Evolutionary conservation across 2,329 filamentous ascomycete species (phyloP), one percentile per base, ranked within the genome.

Genomic region (Aspergillus awamori): DNA sequence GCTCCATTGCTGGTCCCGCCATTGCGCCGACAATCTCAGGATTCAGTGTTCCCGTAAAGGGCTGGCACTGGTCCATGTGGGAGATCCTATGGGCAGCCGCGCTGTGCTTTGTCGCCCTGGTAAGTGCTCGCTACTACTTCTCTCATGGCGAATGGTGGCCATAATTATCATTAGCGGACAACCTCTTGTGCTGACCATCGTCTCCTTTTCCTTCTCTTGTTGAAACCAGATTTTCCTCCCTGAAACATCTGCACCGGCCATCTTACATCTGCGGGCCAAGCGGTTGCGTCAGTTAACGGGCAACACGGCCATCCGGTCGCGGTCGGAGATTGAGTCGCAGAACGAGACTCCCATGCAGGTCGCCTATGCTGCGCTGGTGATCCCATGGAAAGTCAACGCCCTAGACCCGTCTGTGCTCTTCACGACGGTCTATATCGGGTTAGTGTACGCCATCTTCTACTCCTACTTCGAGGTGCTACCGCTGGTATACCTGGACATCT

Each of bases 191-290:
- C 28, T 30, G 28, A 30, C 28, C 10, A 11, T 4, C 15, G 15
- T 41, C 39, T 6, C n/a, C n/a, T 5, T 43, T 5, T 2, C 39
- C 3, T 20, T 53, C 28, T 30, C 15, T 10, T 20, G 13, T 36
- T 11, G 5, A 38, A 11, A 48, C 20, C 28, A 33, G 51, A 24
- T 62, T 26, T 64, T 63, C 28, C 30, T 70, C 11, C 67, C 67
- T 3, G 67, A 70, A 52, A 69, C 67, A 22, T 63, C 56, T 7
- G 43, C 52, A 3, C 17, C 47, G 2, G 61, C 52, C 4, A 67
- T 69, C 45, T 54, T 69, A 15, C 52, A 57, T 33, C 41, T 54
- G 13, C 61, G 62, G 2, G 59, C 62, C 3, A 33, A 28, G 30
- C 45, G 62, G 3, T 53, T 64, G 15, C 54, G 61, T 7, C 10